Evolutionary conservation across 1,139 yeast genomes (phyloP).

Genomic region (Debaryomyces sp.): DNA sequence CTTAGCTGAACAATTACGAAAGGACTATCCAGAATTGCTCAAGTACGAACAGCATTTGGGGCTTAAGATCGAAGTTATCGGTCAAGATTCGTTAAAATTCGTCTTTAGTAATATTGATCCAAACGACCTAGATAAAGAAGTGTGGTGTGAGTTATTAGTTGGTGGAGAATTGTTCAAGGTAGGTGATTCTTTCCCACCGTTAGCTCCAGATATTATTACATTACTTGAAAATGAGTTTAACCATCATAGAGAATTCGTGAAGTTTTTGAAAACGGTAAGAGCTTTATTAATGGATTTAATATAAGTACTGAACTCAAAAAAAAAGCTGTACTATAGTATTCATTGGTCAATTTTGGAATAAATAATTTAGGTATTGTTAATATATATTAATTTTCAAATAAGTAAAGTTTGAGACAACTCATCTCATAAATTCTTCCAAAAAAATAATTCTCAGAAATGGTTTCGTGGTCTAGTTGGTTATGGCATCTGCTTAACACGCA

Average conservation of each 20-base stretch:
- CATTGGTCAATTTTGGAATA: background rate
- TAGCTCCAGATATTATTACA: slow-evolving; percentile 25
- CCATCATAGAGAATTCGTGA: slow-evolving; percentile 36
- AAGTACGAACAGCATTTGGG: slow-evolving; percentile 52
- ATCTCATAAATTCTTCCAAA: background rate
- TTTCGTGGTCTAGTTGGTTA: slow-evolving; percentile 95
- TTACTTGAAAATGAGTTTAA: slow-evolving; percentile 35
- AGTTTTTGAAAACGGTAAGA: slow-evolving; percentile 41
- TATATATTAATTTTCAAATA: background rate
- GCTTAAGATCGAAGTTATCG: slow-evolving; percentile 42
- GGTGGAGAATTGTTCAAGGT: slow-evolving; percentile 36
- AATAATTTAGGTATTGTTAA: background rate
- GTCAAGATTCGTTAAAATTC: slow-evolving; percentile 39
- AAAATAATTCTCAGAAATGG: slow-evolving; percentile 22
- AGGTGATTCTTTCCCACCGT: slow-evolving; percentile 32
- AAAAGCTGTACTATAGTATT: slow-evolving; percentile 2
- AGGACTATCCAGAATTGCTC: slow-evolving; percentile 42
- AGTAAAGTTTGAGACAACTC: background rate
- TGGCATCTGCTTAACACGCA: slow-evolving; percentile 99
- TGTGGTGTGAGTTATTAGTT: slow-evolving; percentile 40
- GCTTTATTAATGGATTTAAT: slow-evolving; percentile 20
- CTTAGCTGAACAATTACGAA: slow-evolving; percentile 28
- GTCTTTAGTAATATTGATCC: slow-evolving; percentile 48
- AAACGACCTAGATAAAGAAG: slow-evolving; percentile 38
- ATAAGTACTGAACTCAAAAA: slow-evolving; percentile 1